Percentiles rank a stretch among this genome's conserved stretches.
Conservation (phyloP, 2,329 filamentous ascomycete genomes). For the Cladophialophora exuberans region DNA sequence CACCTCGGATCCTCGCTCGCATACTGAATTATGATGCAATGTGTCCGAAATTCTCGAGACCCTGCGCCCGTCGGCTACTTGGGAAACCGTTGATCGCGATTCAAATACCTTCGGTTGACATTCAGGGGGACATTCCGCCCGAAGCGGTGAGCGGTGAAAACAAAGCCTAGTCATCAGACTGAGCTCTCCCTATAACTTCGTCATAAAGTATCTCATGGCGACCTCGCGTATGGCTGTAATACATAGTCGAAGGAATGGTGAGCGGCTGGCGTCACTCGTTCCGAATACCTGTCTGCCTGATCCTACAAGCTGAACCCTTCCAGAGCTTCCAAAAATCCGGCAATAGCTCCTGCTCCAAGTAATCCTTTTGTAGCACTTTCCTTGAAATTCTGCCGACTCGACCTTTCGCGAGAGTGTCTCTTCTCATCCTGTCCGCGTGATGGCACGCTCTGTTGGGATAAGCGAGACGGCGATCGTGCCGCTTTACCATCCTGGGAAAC, state of each 20-base stretch:
- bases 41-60: too few relatives aligned
- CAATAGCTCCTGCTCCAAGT: conserved; percentile 42
- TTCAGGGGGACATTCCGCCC: too few relatives aligned
- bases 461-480: conserved; percentile 29
- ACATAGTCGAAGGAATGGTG: conserved; percentile 4
- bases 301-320: conserved; percentile 38
- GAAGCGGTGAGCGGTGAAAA: too few relatives aligned
- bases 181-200: too few relatives aligned
- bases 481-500: conserved; percentile 32
- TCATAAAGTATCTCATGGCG: too few relatives aligned
- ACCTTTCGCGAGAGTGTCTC: conserved; percentile 26
- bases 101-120: too few relatives aligned
- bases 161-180: too few relatives aligned
- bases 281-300: not conserved
- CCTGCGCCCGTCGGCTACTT: too few relatives aligned
- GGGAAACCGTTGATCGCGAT: too few relatives aligned
- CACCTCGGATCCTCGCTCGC: too few relatives aligned
- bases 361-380: conserved; percentile 42
- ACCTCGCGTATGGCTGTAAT: not conserved
- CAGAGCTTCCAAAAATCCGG: conserved; percentile 45
- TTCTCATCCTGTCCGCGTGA: conserved; percentile 23
- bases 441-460: conserved; percentile 22
- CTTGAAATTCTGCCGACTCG: conserved; percentile 36
- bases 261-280: conserved; percentile 16
- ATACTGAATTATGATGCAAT: too few relatives aligned